Conservation (phyloP, 2,329 filamentous ascomycete genomes). For the Malbranchea cinnamomea region DNA sequence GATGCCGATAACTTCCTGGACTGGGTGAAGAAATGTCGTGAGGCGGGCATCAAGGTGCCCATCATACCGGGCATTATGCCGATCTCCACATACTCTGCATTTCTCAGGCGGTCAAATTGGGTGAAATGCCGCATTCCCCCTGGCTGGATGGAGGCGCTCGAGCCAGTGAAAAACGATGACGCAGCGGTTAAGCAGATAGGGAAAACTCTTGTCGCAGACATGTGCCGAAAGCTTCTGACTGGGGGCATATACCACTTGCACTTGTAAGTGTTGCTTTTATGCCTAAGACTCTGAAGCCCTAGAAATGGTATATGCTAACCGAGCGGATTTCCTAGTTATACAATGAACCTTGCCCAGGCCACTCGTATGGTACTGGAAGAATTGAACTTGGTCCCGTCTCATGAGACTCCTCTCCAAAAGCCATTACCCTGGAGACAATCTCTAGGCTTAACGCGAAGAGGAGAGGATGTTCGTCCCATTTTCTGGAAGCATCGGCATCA, state of each 20-base stretch:
- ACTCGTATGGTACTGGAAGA: conserved; percentile 91
- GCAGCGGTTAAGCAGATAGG: conserved; percentile 80
- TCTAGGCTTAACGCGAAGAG: conserved; percentile 70
- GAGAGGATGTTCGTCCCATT: conserved; percentile 91
- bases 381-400: conserved; percentile 63
- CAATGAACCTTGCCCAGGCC: conserved; percentile 94
- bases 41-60: conserved; percentile 65
- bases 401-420: conserved; percentile 66
- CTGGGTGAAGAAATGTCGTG: conserved; percentile 78
- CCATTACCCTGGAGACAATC: conserved; percentile 95
- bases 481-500: conserved; percentile 98
- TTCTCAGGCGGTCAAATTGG: conserved; percentile 78
- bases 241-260: conserved; percentile 78
- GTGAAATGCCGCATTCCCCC: conserved; percentile 74
- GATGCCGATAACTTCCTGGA: conserved; percentile 87
- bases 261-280: conserved; percentile 41
- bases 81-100: conserved; percentile 89
- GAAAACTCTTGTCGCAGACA: conserved; percentile 69
- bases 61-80: conserved; percentile 85
- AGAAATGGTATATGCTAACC: not conserved
- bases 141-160: conserved; percentile 65
- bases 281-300: no score
- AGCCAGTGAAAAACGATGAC: conserved; percentile 95
- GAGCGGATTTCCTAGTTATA: conserved; percentile 45
- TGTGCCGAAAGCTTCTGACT: conserved; percentile 75